phyloP scores from a whole-genome alignment of 1,139 yeast genomes.

The Candida sp. region DNA sequence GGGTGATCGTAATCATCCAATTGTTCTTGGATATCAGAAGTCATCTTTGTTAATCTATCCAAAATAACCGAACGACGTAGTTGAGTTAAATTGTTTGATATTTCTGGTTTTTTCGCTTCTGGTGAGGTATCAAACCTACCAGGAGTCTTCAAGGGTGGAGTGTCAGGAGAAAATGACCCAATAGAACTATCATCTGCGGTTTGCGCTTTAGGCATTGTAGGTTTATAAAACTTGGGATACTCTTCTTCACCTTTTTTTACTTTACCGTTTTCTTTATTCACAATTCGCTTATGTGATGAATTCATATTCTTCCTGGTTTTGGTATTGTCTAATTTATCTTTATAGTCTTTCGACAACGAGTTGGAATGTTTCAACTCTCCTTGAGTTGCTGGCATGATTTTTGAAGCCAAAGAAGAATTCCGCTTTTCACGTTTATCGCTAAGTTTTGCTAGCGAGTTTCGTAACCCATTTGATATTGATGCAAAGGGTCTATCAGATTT shows the following conservation, averaged over 20 bases:
- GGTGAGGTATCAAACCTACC: slow-evolving; percentile 3
- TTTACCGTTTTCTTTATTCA: slow-evolving; percentile 2
- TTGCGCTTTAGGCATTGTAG: slow-evolving; percentile 1
- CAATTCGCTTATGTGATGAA: not conserved
- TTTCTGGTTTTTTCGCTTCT: slow-evolving; percentile 2
- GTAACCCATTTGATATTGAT: not conserved
- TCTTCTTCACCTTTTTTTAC: not conserved
- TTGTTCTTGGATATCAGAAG: slow-evolving; percentile 38
- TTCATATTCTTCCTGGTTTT: not conserved
- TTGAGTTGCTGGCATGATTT: slow-evolving; percentile 1
- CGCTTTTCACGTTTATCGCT: not conserved
- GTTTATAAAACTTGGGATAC: slow-evolving; percentile 1
- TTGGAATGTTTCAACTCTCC: slow-evolving; percentile 2
- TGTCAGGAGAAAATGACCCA: slow-evolving; percentile 36
- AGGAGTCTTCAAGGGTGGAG: slow-evolving; percentile 18
- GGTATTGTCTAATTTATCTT: slow-evolving; percentile 1
- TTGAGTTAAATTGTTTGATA: slow-evolving; percentile 7
- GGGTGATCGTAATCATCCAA: slow-evolving; percentile 18
- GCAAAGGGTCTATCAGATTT: not conserved
- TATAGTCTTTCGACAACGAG: slow-evolving; percentile 1
- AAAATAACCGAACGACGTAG: slow-evolving; percentile 37
- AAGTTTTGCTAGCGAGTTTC: not conserved
- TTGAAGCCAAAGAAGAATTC: not conserved
- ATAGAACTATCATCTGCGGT: slow-evolving; percentile 20
- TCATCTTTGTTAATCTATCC: slow-evolving; percentile 38